A percentile compares a stretch with the other conserved stretches of the same genome.
Evolutionary conservation across 2,329 filamentous ascomycete species (phyloP).

Genomic region (Cytospora chrysosperma): DNA sequence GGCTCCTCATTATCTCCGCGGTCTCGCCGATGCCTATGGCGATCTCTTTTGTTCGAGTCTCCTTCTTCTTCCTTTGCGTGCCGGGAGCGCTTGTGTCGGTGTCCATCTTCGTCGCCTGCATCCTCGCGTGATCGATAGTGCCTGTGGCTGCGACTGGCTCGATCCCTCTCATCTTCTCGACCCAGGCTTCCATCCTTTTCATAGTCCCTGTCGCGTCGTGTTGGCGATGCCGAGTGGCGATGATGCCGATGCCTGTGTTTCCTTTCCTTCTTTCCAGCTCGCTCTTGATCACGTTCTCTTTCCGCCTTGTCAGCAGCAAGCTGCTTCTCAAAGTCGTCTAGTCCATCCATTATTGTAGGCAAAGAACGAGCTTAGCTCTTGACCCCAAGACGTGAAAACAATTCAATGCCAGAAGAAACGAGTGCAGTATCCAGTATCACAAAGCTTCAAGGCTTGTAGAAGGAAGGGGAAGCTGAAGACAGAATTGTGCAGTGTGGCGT

Average conservation of each 20-base stretch:
- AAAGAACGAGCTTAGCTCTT: background rate
- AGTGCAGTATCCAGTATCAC: background rate
- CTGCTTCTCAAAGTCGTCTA: slow-evolving; percentile 40
- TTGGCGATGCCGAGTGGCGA: slow-evolving; percentile 31
- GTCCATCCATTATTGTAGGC: slow-evolving; percentile 29
- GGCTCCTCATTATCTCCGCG: slow-evolving; percentile 35
- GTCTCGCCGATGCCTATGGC: slow-evolving; percentile 27
- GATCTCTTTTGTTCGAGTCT: slow-evolving; percentile 36
- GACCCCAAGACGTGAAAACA: background rate
- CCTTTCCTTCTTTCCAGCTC: slow-evolving; percentile 30
- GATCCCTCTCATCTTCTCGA: slow-evolving; percentile 33
- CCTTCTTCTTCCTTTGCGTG: slow-evolving; percentile 38
- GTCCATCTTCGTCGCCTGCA: slow-evolving; percentile 32
- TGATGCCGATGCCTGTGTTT: slow-evolving; percentile 33
- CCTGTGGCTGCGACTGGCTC: slow-evolving; percentile 34
- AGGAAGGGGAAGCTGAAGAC: background rate
- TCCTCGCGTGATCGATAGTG: slow-evolving; percentile 47
- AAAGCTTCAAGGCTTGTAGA: background rate
- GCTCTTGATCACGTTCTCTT: slow-evolving; percentile 30
- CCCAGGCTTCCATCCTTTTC: no score
- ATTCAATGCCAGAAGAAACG: background rate
- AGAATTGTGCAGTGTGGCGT: slow-evolving; percentile 1
- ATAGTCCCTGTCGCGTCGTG: slow-evolving; percentile 32
- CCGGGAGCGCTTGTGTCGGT: slow-evolving; percentile 43
- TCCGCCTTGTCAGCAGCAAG: slow-evolving; percentile 38